phyloP scores from a whole-genome alignment of 257 asterid genomes.

The Gentiana macrophylla region DNA sequence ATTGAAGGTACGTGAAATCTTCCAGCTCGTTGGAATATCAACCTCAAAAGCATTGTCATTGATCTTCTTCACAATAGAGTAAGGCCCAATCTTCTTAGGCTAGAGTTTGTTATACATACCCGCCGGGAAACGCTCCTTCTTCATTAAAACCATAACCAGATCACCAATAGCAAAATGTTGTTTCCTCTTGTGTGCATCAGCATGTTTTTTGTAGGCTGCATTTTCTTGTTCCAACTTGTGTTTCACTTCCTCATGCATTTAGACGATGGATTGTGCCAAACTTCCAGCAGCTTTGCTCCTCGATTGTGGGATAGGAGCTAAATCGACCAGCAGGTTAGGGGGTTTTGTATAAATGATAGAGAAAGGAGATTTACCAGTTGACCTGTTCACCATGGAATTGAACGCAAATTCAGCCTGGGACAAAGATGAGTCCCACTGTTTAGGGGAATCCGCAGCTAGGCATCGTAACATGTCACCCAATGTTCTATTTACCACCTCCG shows the following conservation, averaged over 20 bases:
- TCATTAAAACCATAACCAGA: not conserved
- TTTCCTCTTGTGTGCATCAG: not conserved
- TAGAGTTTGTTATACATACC: conserved; percentile 2
- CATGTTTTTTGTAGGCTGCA: not conserved
- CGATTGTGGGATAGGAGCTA: no score
- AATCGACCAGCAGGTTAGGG: not conserved
- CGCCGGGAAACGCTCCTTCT: not conserved
- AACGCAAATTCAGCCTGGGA: no score
- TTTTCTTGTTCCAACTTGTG: not conserved
- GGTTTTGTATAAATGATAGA: no score
- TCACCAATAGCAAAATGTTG: not conserved
- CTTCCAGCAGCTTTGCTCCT: not conserved
- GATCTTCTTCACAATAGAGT: not conserved
- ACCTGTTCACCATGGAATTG: no score
- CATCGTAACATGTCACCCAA: not conserved
- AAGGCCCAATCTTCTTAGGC: not conserved
- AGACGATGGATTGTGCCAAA: not conserved
- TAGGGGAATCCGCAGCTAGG: no score
- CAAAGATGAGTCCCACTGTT: no score
- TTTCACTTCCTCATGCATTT: not conserved
- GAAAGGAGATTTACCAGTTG: no score
- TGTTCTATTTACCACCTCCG: no score
- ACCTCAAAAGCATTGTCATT: conserved; percentile 1
- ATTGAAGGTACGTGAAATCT: not conserved
- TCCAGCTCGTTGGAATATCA: not conserved